These are phyloP conservation scores for Chamaenerion angustifolium DNA, from an alignment of 345 rosid genomes.

Conservation along the genomic window DNA sequence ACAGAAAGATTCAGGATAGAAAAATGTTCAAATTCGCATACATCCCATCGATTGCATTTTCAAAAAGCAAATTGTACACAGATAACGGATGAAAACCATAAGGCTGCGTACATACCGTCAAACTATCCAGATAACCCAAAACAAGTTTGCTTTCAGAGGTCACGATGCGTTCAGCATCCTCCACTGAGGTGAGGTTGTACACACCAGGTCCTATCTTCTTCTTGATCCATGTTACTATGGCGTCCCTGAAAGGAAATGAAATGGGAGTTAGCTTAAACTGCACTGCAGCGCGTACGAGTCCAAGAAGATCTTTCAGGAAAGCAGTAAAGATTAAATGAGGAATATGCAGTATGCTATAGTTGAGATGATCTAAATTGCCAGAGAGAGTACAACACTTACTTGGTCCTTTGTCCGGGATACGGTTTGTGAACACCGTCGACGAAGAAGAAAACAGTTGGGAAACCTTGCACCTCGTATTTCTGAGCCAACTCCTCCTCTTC, in stretches of 20 bases:
- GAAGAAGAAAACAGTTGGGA: constrained; percentile 76
- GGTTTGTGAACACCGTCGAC: constrained; percentile 78
- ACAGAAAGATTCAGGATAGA: too few species aligned
- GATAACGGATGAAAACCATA: too few species aligned
- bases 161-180: constrained; percentile 72
- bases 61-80: not conserved
- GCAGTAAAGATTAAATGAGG: not conserved
- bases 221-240: constrained; percentile 86
- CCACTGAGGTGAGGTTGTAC: constrained; percentile 56
- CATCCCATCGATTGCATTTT: not conserved
- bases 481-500: constrained; percentile 83
- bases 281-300: too few species aligned
- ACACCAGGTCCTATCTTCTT: constrained; percentile 92
- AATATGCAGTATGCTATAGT: not conserved
- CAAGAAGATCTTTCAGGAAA: not conserved
- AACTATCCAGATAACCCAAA: constrained; percentile 74
- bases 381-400: constrained; percentile 28
- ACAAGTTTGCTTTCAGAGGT: constrained; percentile 67
- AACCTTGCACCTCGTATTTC: constrained; percentile 72
- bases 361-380: not conserved
- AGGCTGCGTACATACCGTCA: constrained; percentile 44
- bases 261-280: not conserved
- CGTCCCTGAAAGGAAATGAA: constrained; percentile 41
- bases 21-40: not conserved
- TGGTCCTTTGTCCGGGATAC: constrained; percentile 69